Percentiles rank a stretch among this genome's conserved stretches.
Conservation (phyloP, 139 green algal species). For the Chlamydomonas incerta region DNA sequence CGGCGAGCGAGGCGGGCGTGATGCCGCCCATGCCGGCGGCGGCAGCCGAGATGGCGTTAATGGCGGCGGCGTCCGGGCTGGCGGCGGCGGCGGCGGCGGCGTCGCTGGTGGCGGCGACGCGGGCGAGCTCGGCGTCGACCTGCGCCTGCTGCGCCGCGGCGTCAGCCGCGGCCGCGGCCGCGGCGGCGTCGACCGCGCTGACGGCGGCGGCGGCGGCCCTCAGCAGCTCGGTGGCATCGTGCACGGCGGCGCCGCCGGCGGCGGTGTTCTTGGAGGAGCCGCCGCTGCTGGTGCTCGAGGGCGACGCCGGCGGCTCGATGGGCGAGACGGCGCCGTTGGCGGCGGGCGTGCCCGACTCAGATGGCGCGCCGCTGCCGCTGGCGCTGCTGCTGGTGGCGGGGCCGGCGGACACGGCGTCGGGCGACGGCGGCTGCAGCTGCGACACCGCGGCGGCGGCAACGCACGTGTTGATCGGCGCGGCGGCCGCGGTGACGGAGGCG, state of each 20-base stretch:
- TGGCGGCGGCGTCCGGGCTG: no score
- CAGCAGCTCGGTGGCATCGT: background rate
- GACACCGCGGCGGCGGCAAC: no score
- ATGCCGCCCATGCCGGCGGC: background rate
- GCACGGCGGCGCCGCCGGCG: no score
- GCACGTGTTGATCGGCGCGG: background rate
- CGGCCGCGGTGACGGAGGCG: background rate
- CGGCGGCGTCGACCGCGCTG: no score
- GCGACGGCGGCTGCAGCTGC: background rate
- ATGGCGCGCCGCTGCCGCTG: background rate
- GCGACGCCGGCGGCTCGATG: background rate
- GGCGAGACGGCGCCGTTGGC: background rate
- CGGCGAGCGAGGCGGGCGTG: background rate
- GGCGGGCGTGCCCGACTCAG: background rate
- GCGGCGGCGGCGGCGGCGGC: no score
- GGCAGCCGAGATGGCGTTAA: no score
- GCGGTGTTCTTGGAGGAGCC: background rate
- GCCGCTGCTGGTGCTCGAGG: background rate
- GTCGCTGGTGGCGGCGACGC: background rate
- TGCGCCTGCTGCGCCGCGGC: no score
- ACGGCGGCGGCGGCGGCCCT: no score
- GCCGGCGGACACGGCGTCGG: background rate
- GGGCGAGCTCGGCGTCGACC: background rate
- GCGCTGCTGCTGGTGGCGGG: background rate
- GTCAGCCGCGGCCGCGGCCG: no score